Percentiles rank a stretch among this genome's conserved stretches.
phyloP scores from a whole-genome alignment of 2,329 filamentous ascomycete genomes.

The Fusarium fujikuroi region DNA sequence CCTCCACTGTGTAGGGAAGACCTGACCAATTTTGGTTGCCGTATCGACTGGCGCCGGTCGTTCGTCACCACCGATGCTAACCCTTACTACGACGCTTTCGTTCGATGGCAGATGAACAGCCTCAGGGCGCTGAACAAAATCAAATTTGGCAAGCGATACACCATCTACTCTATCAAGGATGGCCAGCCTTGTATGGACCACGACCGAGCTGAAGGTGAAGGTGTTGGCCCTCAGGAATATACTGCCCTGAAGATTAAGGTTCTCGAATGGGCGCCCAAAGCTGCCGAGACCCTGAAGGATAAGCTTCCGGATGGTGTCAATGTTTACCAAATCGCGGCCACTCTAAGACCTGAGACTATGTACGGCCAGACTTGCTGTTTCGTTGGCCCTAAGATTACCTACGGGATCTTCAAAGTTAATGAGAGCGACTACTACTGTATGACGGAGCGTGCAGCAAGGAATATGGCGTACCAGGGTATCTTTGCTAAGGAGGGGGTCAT shows the following conservation, averaged over 20 bases:
- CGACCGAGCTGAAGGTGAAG: slow-evolving; percentile 59
- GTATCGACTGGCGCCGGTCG: slow-evolving; percentile 92
- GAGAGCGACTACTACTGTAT: slow-evolving; percentile 47
- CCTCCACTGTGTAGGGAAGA: slow-evolving; percentile 72
- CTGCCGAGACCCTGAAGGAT: slow-evolving; percentile 75
- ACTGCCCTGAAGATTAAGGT: slow-evolving; percentile 91
- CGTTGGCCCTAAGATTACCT: slow-evolving; percentile 83
- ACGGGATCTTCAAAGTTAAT: not conserved
- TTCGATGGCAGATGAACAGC: slow-evolving; percentile 96
- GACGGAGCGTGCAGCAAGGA: slow-evolving; percentile 86
- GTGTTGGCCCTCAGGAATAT: slow-evolving; percentile 85
- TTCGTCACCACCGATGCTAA: slow-evolving; percentile 97
- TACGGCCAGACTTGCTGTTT: slow-evolving; percentile 98
- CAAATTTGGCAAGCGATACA: slow-evolving; percentile 92
- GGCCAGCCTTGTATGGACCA: slow-evolving; percentile 61
- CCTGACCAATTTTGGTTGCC: slow-evolving; percentile 82
- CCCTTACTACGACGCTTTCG: slow-evolving; percentile 95
- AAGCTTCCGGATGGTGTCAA: slow-evolving; percentile 83
- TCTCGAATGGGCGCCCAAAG: slow-evolving; percentile 85
- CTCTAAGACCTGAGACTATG: slow-evolving; percentile 96
- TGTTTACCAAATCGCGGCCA: slow-evolving; percentile 91
- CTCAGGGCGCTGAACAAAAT: slow-evolving; percentile 91
- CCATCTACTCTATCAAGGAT: slow-evolving; percentile 74
- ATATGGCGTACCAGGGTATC: slow-evolving; percentile 95
- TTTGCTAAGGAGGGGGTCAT: slow-evolving; percentile 81